phyloP scores from a whole-genome alignment of 306 rosid genomes.

The Trifolium fragiferum region DNA sequence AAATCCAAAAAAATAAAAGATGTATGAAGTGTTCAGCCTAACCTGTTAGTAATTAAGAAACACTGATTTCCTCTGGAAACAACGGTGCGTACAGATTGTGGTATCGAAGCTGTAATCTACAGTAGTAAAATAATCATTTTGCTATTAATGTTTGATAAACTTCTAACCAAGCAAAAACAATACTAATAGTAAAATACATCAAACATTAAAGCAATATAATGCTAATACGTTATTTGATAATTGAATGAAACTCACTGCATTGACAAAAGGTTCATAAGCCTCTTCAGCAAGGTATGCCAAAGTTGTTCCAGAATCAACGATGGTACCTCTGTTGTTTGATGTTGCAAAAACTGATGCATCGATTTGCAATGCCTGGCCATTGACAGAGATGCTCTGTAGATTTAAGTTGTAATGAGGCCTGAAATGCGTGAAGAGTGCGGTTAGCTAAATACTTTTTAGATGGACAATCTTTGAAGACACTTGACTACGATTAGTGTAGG shows the following conservation, averaged over 20 bases:
- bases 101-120: slow-evolving; percentile 68
- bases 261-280: slow-evolving; percentile 81
- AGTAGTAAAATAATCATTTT: slow-evolving; percentile 27
- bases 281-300: slow-evolving; percentile 94
- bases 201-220: slow-evolving; percentile 34
- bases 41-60: slow-evolving; percentile 77
- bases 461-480: slow-evolving; percentile 28
- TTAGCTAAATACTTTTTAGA: slow-evolving; percentile 38
- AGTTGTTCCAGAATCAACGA: slow-evolving; percentile 96
- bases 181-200: slow-evolving; percentile 13
- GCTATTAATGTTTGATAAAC: slow-evolving; percentile 32
- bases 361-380: slow-evolving; percentile 65
- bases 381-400: slow-evolving; percentile 91
- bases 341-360: slow-evolving; percentile 78
- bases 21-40: slow-evolving; percentile 48
- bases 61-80: slow-evolving; percentile 74
- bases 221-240: background rate
- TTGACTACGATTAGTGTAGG: background rate
- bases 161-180: slow-evolving; percentile 30
- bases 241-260: slow-evolving; percentile 70
- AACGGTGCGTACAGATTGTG: slow-evolving; percentile 68
- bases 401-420: slow-evolving; percentile 96
- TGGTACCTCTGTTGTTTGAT: slow-evolving; percentile 82
- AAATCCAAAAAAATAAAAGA: background rate
- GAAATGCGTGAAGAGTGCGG: slow-evolving; percentile 45